Conservation (phyloP, 148 eudicot genomes). For the Rhododendron williamsianum region DNA sequence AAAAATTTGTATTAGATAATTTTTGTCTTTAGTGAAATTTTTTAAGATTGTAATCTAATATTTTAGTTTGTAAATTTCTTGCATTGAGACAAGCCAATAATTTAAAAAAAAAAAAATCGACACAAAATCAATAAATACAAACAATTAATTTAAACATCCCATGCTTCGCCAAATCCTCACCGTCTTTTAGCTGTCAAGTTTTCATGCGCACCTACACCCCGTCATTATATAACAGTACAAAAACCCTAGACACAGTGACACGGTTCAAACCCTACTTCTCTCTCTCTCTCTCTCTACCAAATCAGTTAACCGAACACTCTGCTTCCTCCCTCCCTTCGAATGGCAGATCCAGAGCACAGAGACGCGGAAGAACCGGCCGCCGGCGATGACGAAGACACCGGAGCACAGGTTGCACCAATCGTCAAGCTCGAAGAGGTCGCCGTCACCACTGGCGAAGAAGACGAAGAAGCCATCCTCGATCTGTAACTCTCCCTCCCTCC, state of each 20-base stretch:
- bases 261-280: neutral
- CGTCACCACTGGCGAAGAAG: slow-evolving; percentile 76
- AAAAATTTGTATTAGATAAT: too few species aligned
- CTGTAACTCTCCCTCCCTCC: slow-evolving; percentile 29
- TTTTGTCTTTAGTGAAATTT: too few species aligned
- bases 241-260: neutral
- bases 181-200: too few species aligned
- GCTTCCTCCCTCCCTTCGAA: slow-evolving; percentile 12
- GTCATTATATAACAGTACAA: neutral
- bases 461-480: slow-evolving; percentile 69
- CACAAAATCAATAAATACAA: too few species aligned
- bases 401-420: slow-evolving; percentile 75
- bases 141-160: too few species aligned
- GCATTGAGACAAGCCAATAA: too few species aligned
- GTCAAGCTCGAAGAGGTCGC: slow-evolving; percentile 67
- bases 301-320: neutral
- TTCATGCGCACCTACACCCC: neutral
- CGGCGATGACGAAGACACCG: slow-evolving; percentile 76
- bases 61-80: too few species aligned
- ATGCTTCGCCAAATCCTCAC: too few species aligned
- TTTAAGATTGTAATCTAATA: too few species aligned
- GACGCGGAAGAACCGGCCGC: slow-evolving; percentile 45
- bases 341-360: slow-evolving; percentile 63
- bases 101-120: too few species aligned
- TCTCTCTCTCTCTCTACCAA: neutral